Evolutionary conservation across 805 yeast species (phyloP).

Genomic region (Gaillardinia entomophila): DNA sequence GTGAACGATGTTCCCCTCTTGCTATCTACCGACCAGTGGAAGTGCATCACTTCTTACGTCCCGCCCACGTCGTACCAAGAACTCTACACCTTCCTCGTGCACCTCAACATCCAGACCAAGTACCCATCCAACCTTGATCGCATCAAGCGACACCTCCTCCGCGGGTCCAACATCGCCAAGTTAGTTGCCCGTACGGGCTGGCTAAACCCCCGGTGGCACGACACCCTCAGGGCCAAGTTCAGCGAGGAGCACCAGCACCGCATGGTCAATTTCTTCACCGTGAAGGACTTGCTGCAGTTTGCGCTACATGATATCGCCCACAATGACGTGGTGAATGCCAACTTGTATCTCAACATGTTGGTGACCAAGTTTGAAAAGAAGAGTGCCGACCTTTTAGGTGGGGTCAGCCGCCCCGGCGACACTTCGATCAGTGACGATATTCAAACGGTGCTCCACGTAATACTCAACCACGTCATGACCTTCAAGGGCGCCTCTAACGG

Average conservation of each 20-base stretch:
- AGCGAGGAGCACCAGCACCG: slow-evolving; percentile 12
- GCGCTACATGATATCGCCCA: slow-evolving; percentile 15
- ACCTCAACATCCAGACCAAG: slow-evolving; percentile 26
- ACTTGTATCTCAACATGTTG: slow-evolving; percentile 29
- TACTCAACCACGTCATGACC: slow-evolving; percentile 28
- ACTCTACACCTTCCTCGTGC: slow-evolving; percentile 24
- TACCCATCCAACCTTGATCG: slow-evolving; percentile 6
- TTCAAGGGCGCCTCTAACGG: slow-evolving; percentile 32
- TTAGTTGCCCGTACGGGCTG: slow-evolving; percentile 32
- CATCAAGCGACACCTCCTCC: slow-evolving; percentile 17
- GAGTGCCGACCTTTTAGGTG: slow-evolving; percentile 5
- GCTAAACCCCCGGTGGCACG: slow-evolving; percentile 32
- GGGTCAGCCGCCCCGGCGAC: slow-evolving; percentile 7
- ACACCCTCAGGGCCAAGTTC: slow-evolving; percentile 15
- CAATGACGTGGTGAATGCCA: slow-evolving; percentile 26
- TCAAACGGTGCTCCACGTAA: slow-evolving; percentile 20
- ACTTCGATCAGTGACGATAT: slow-evolving; percentile 14
- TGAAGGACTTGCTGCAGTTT: slow-evolving; percentile 19
- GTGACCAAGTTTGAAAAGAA: slow-evolving; percentile 31
- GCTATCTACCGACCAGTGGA: slow-evolving; percentile 9
- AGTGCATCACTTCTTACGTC: slow-evolving; percentile 10
- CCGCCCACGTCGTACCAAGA: slow-evolving; percentile 13
- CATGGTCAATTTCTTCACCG: slow-evolving; percentile 27
- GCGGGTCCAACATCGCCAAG: slow-evolving; percentile 26
- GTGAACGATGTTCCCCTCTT: slow-evolving; percentile 18